Conservation (phyloP, 352 stramenopile genomes). For the Aphanomyces invadans region DNA sequence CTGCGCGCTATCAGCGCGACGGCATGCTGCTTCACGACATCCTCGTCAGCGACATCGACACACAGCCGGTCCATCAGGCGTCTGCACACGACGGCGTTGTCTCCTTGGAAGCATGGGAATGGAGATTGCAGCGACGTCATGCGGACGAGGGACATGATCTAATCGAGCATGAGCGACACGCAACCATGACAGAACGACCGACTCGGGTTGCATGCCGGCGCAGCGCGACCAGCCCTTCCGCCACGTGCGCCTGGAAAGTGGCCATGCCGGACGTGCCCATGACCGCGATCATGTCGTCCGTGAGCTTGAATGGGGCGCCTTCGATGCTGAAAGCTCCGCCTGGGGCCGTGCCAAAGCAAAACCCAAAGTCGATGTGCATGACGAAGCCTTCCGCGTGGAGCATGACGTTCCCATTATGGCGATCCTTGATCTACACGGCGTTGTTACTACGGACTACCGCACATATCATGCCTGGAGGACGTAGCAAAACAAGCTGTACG, state of each 20-base stretch:
- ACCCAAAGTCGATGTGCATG: constrained; percentile 99
- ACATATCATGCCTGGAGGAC: constrained; percentile 84
- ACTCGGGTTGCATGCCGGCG: constrained; percentile 62
- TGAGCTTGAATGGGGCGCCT: constrained; percentile 97
- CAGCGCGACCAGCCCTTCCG: constrained; percentile 90
- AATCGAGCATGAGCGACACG: constrained; percentile 72
- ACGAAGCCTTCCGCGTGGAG: constrained; percentile 92
- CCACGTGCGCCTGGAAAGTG: constrained; percentile 88
- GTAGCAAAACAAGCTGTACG: constrained; percentile 95
- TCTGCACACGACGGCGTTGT: constrained; percentile 35
- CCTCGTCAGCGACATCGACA: constrained; percentile 39
- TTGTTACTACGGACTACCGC: not conserved
- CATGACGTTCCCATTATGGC: constrained; percentile 98
- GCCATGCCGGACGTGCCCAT: constrained; percentile 86
- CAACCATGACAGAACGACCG: constrained; percentile 32
- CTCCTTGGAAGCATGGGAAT: constrained; percentile 88
- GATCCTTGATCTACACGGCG: constrained; percentile 91
- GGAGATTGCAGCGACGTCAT: constrained; percentile 89
- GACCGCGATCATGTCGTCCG: constrained; percentile 94
- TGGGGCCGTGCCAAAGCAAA: constrained; percentile 95
- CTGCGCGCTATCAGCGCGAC: constrained; percentile 62
- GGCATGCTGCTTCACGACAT: constrained; percentile 42
- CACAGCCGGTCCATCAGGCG: constrained; percentile 50
- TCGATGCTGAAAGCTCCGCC: constrained; percentile 96
- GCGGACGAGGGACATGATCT: constrained; percentile 86